Evolutionary conservation across 352 stramenopile species (phyloP), one percentile per base, ranked within the genome.

Genomic region (Pilasporangium apinafurcum): DNA sequence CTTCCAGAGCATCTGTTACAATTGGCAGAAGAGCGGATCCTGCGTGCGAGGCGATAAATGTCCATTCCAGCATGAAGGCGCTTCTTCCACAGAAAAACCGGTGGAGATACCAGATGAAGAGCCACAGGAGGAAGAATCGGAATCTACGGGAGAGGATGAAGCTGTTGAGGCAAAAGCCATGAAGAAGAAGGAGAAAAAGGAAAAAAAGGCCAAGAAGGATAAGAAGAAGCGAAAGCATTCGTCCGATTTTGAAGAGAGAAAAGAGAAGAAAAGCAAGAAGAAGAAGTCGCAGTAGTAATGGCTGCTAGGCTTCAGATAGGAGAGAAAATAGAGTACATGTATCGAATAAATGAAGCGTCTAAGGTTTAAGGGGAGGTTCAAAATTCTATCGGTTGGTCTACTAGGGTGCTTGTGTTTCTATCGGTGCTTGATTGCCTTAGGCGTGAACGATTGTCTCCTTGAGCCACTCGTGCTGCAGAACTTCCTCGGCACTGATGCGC

Each of bases 1-100:
- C 28, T 80, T 79, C 40, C 67, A 83, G 44, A 80, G 65, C 21
- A 55, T 80, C 16, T 82, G 69, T 47, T 82, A 82, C 63, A 82
- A 82, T 31, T 82, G 69, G 69, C 69, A 82, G 36, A 60, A 68
- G 9, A 61, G 20, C 13, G 56, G 49, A 12, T 61, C 53, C 0
- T 82, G 69, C 17, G 53, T 31, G 26, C 69, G 69, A 22, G 69
- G 69, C 5, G 58, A 65, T 28, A 59, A 54, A 7, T 81, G 68
- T 41, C 57, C 59, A 29, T 83, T 81, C 35, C 70, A 81, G 36
- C 70, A 83, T 42, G 59, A 73, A 24, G 52, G 48, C 9, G 50
- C 25, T 2, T 32, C 21, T 7, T 44, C 8, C 13, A 37, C 5
- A 16, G 22, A 7, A 13, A 13, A 16, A 18, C 25, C 21, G 18